Base-by-base conservation (phyloP, 257 asterid genomes). In the Euphrasia confusa region DNA sequence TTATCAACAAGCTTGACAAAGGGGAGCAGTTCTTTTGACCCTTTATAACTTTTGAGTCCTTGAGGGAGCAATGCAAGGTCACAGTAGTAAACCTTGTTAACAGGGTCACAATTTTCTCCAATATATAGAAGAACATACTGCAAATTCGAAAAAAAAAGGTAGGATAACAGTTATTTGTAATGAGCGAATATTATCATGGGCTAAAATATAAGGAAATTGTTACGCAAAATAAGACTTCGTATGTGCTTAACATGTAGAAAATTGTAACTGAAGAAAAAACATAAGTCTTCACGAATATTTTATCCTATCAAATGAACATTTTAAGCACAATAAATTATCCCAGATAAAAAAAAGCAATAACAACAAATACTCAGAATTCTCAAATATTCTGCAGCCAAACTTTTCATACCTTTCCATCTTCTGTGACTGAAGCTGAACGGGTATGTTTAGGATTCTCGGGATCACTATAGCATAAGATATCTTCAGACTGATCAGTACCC, bases 401-500 rank as follows among this genome's bases (percentile, higher is more conserved):
- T 63, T 10, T 28, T 35, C 70, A 66, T 71, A 88, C 97, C 99
- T 89, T 80, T 30, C 97, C 97, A 65, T 93, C 99, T 57, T 87
- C 90, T 0, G 99, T 89, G 27, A 93, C 89, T 30, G 83, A 77
- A 54, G 89, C 87, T 2, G 66, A 64, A 68, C 75, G 92, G n/a
- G 89, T 74, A 70, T 93, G 84, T 52, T 80, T 85, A 45, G 99
- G 95, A 71, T 85, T 89, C 17, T 83, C 92, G 7, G 84, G 75
- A 74, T 89, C 96, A 54, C 78, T 85, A 95, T 95, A 93, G 67
- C 94, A 82, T 66, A 89, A 79, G 69, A 87, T 76, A 78, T 93
- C 97, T 69, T 93, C 90, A 49, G 92, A 85, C 75, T 93, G 99
- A 73, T 87, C 83, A 0, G 85, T 83, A 12, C 97, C 97, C 80